Percentiles rank a stretch among this genome's conserved stretches.
These are phyloP conservation scores for Meira miltonrushii DNA, from an alignment of 1,284 basidiomycete species.

Conservation along the genomic window DNA sequence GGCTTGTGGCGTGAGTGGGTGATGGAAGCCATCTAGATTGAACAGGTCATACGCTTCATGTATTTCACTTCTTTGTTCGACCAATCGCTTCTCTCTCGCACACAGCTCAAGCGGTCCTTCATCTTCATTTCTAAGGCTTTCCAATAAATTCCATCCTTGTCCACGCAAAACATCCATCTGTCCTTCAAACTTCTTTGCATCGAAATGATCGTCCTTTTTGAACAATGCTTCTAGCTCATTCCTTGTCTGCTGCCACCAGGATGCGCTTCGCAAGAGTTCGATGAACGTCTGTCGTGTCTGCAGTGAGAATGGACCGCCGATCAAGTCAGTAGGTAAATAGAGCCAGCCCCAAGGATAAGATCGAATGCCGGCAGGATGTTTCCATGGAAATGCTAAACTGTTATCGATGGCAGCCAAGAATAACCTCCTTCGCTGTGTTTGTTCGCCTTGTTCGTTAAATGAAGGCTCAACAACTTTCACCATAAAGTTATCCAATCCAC, in stretches of 20 bases:
- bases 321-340: slow-evolving; percentile 71
- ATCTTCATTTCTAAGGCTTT: slow-evolving; percentile 69
- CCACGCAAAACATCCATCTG: slow-evolving; percentile 87
- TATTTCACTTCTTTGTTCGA: slow-evolving; percentile 20
- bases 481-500: slow-evolving; percentile 55
- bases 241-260: slow-evolving; percentile 85
- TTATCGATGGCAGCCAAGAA: slow-evolving; percentile 73
- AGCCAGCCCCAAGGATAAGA: slow-evolving; percentile 89
- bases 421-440: slow-evolving; percentile 55
- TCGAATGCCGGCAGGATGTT: slow-evolving; percentile 76
- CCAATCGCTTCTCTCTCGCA: slow-evolving; percentile 43
- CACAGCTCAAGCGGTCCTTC: slow-evolving; percentile 55
- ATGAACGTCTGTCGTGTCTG: slow-evolving; percentile 75
- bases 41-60: slow-evolving; percentile 8
- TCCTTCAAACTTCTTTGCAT: slow-evolving; percentile 58
- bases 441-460: neutral
- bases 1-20: slow-evolving; percentile 1
- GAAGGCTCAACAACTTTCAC: slow-evolving; percentile 57
- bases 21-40: neutral
- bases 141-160: slow-evolving; percentile 82
- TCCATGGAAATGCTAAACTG: slow-evolving; percentile 72
- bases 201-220: slow-evolving; percentile 67
- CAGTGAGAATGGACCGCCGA: slow-evolving; percentile 70
- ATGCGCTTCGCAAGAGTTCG: slow-evolving; percentile 70
- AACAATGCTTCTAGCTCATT: slow-evolving; percentile 71